Evolutionary conservation across 208 protist genomes (phyloP).

Genomic region (Endotrypanum monterogeii): DNA sequence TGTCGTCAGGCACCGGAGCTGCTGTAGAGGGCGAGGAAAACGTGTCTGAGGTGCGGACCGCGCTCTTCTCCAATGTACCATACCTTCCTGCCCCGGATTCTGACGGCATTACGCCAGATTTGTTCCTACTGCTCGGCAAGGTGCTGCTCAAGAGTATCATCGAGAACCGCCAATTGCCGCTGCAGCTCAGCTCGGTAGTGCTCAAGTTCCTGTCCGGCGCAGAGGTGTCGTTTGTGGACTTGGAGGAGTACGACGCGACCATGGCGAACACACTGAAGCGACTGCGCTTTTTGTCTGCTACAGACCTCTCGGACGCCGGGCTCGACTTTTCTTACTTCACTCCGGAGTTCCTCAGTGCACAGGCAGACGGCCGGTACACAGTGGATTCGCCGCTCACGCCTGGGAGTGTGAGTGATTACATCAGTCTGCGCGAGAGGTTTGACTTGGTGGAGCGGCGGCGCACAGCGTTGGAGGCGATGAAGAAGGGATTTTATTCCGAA

Average conservation of each 20-base stretch:
- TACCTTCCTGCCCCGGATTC: conserved; percentile 51
- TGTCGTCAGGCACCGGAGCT: neutral
- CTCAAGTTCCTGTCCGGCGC: conserved; percentile 63
- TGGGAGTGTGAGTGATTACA: conserved; percentile 65
- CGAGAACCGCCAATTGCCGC: conserved; percentile 54
- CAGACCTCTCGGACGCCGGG: conserved; percentile 43
- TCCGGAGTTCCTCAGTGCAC: conserved; percentile 28
- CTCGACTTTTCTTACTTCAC: conserved; percentile 59
- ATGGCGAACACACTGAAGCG: conserved; percentile 56
- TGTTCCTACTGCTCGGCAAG: conserved; percentile 62
- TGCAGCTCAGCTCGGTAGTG: conserved; percentile 62
- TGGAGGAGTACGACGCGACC: conserved; percentile 63
- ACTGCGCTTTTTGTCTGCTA: conserved; percentile 46
- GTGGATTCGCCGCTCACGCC: conserved; percentile 36
- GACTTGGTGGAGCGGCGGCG: conserved; percentile 42
- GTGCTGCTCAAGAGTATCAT: conserved; percentile 70
- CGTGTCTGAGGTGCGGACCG: neutral
- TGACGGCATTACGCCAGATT: conserved; percentile 27
- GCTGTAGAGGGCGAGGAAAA: neutral
- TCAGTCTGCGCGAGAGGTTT: conserved; percentile 52
- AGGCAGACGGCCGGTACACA: conserved; percentile 39
- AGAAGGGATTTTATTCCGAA: conserved; percentile 51
- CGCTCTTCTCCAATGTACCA: conserved; percentile 25
- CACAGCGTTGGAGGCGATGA: conserved; percentile 45
- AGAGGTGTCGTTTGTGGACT: conserved; percentile 46